Conservation (phyloP, 208 protist species). For the Acanthamoeba royreba region DNA sequence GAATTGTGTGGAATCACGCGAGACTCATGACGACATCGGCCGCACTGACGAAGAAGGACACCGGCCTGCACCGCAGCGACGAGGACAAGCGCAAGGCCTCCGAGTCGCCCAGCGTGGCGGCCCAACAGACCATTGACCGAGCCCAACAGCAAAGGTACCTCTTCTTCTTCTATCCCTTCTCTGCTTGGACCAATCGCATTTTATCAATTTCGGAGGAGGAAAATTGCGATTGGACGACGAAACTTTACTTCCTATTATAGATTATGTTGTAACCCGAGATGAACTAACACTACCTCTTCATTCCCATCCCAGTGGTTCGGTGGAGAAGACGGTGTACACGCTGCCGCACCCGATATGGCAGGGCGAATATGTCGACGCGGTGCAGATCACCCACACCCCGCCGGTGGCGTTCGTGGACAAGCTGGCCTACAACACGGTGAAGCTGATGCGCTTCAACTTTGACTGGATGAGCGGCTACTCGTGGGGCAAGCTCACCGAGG, state of each 20-base stretch:
- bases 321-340: background rate
- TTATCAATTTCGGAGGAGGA: too few relatives aligned
- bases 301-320: background rate
- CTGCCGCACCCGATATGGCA: background rate
- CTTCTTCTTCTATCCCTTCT: too few relatives aligned
- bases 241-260: too few relatives aligned
- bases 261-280: too few relatives aligned
- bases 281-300: background rate
- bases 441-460: constrained; percentile 65
- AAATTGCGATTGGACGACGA: too few relatives aligned
- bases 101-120: background rate
- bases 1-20: too few relatives aligned
- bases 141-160: background rate
- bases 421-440: constrained; percentile 54
- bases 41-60: background rate
- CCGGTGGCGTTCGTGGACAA: constrained; percentile 50
- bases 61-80: background rate
- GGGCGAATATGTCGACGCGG: background rate
- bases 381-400: constrained; percentile 65
- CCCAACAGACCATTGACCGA: background rate
- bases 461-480: constrained; percentile 75
- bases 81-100: background rate
- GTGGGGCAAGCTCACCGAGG: constrained; percentile 19
- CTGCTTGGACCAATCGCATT: too few relatives aligned
- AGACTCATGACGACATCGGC: background rate